Evolutionary conservation across 2,329 filamentous ascomycete species (phyloP), one percentile per base, ranked within the genome.

Genomic region (Cryphonectria carpinicola): DNA sequence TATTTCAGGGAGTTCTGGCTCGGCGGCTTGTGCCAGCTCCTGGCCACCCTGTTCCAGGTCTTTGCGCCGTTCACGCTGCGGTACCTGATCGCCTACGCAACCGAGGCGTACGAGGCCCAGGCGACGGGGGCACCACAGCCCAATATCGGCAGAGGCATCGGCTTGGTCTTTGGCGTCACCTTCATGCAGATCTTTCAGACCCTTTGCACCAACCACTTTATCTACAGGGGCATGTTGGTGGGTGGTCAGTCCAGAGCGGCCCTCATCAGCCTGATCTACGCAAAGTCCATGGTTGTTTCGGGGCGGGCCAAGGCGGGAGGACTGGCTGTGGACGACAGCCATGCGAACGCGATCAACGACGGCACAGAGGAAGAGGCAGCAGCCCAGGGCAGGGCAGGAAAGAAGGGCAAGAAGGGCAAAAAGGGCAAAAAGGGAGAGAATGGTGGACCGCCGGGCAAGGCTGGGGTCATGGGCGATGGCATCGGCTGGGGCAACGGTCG

Each of bases 401-500:
- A 85, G 78, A 77, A 80, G 72, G 82, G 83, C 25, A 79, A 77
- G 68, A 80, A 81, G 72, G 39, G 39, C 8, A 22, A 64, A n/a
- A 77, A 80, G 72, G 82, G 83, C 25, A 79, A 77, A 68, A 80
- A 81, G 72, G 39, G 39, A 3, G 13, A 64, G 61, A 81, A 76
- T 13, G 65, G 43, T 13, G 32, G 61, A 7, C 76, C 79, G 4
- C 82, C 82, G 60, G 80, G 78, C 17, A 81, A 82, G 32, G 77
- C 83, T 3, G 88, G 86, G 3, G 82, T 91, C 28, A 81, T 87
- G 14, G 89, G 89, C 4, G 92, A 96, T 76, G 93, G 92, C 3
- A 85, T 89, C 32, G 96, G 95, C 35, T 98, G 95, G 95, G 91
- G 91, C 70, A 98, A 98, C 76, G 96, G 96, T 32, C 90, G 94